phyloP scores from a whole-genome alignment of 345 rosid genomes.

The Aquilaria malaccensis region DNA sequence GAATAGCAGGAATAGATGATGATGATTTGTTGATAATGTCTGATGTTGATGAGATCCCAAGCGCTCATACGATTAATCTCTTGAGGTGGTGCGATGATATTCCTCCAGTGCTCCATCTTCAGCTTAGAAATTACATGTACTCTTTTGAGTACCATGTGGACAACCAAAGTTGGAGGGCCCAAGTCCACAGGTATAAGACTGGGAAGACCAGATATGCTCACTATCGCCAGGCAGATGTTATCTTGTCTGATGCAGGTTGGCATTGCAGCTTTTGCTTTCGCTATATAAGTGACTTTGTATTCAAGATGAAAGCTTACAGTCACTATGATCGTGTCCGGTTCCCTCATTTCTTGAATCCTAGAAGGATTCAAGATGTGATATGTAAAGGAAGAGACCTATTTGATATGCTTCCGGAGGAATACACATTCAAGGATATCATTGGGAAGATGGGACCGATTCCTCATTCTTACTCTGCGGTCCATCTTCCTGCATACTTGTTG shows the following conservation, averaged over 20 bases:
- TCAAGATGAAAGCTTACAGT: conserved; percentile 98
- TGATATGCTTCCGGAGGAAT: conserved; percentile 93
- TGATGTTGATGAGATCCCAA: conserved; percentile 94
- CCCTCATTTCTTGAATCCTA: conserved; percentile 68
- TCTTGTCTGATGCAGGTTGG: conserved; percentile 86
- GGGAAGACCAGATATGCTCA: conserved; percentile 81
- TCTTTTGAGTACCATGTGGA: conserved; percentile 69
- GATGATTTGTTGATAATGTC: conserved; percentile 95
- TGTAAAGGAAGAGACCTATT: conserved; percentile 75
- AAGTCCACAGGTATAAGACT: conserved; percentile 52
- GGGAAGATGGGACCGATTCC: conserved; percentile 90
- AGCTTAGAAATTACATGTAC: conserved; percentile 73
- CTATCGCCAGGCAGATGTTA: conserved; percentile 61
- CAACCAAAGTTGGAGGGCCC: conserved; percentile 90
- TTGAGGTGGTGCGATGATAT: conserved; percentile 86
- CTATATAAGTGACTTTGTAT: conserved; percentile 56
- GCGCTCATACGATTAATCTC: conserved; percentile 83
- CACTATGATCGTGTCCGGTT: conserved; percentile 87
- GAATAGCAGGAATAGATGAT: conserved; percentile 79
- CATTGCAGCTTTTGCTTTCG: conserved; percentile 98
- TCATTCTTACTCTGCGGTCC: conserved; percentile 67
- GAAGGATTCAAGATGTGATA: conserved; percentile 77
- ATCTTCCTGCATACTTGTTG: conserved; percentile 66
- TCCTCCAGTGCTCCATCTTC: conserved; percentile 83
- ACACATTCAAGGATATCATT: conserved; percentile 81